Base-by-base conservation (phyloP, 306 rosid species). In the Cicer judaicum region DNA sequence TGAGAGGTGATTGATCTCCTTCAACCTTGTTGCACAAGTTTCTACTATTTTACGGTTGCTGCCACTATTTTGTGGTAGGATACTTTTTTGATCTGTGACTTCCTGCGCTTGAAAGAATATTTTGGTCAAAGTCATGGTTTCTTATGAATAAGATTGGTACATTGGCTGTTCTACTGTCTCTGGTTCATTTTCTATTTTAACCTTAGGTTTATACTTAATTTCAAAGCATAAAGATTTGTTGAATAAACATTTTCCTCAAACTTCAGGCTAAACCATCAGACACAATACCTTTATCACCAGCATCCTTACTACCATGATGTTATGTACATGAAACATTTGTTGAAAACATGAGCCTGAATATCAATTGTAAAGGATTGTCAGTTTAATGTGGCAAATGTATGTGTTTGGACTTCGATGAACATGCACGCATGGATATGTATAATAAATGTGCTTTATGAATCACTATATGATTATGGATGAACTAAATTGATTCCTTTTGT, bases 1-100 rank as follows among this genome's bases (percentile, higher is more conserved):
- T 91, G 85, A 84, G 87, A 81, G 55, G 78, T 74, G 80, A 65
- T 77, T 78, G 64, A 39, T 72, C 71, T 73, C 68, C 60, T 78
- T 70, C 63, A 66, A 39, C 72, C 66, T 75, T 34, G 53, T 54
- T 19, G 64, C 65, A 42, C 54, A 72, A 50, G 69, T 73, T 74
- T 68, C 19, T 74, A 9, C 66, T 72, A 62, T 77, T 70, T 56
- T 69, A 55, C 73, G 71, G 78, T 40, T 49, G 67, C 56, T 65
- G 14, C 54, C 43, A 57, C 64, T 40, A 47, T 78, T 56, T 67
- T 65, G 50, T 72, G 81, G 50, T 81, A 44, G 52, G 52, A 63
- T 24, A 12, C 11, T 66, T 10, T 66, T 13, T 62, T 80, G 41
- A 29, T 83, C 44, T 40, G 10, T 65, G 18, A 56, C n/a, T 56